phyloP scores from a whole-genome alignment of 2,329 filamentous ascomycete genomes.

The Plenodomus tracheiphilus region DNA sequence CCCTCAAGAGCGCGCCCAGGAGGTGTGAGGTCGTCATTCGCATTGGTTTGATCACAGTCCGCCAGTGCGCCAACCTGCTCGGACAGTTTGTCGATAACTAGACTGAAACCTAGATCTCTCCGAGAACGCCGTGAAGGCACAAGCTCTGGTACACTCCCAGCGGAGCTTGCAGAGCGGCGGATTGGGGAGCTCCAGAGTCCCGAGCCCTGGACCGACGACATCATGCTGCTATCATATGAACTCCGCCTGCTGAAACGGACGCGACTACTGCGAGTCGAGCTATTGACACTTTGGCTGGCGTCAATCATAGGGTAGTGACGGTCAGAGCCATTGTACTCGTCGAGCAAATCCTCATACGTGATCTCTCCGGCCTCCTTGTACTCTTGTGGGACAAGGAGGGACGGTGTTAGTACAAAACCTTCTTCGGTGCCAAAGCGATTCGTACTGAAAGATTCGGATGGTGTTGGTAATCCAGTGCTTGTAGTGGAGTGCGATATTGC shows the following conservation, averaged over 20 bases:
- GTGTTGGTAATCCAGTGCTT: constrained; percentile 32
- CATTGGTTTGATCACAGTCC: constrained; percentile 28
- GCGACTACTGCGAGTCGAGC: constrained; percentile 53
- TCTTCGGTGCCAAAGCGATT: constrained; percentile 23
- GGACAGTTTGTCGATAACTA: constrained; percentile 36
- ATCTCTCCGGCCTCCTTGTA: constrained; percentile 42
- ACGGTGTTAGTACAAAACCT: constrained; percentile 45
- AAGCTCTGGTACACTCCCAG: constrained; percentile 45
- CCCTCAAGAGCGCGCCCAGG: constrained; percentile 28
- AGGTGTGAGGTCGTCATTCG: constrained; percentile 35
- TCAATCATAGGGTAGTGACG: constrained; percentile 52
- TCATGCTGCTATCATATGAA: constrained; percentile 60
- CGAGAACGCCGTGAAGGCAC: constrained; percentile 40
- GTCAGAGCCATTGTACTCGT: constrained; percentile 51
- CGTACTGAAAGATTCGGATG: constrained; percentile 26
- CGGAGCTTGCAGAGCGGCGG: constrained; percentile 43
- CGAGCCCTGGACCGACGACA: constrained; percentile 46
- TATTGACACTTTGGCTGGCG: constrained; percentile 43
- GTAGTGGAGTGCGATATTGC: constrained; percentile 39
- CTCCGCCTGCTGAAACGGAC: constrained; percentile 60
- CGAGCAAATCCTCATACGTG: constrained; percentile 43
- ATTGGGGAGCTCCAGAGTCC: constrained; percentile 40
- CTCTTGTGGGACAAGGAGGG: constrained; percentile 39
- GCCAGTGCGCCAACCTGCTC: constrained; percentile 37
- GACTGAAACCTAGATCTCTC: constrained; percentile 31